A percentile compares a stretch with the other conserved stretches of the same genome.
Evolutionary conservation across 306 rosid species (phyloP).

Genomic region (Spatholobus suberectus): DNA sequence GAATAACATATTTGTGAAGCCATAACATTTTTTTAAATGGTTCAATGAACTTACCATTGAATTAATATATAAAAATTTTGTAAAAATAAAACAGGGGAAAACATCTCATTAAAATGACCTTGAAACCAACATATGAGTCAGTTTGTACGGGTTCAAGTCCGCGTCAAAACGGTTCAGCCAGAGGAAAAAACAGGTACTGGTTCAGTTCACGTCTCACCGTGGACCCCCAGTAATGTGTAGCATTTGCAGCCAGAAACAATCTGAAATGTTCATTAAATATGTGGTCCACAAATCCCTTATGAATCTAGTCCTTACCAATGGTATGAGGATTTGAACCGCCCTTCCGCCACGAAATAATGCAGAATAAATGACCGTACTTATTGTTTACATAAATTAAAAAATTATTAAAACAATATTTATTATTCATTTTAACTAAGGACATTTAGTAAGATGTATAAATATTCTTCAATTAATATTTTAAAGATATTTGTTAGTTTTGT

Average conservation of each 20-base stretch:
- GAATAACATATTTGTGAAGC: background rate
- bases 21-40: background rate
- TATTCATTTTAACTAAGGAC: background rate
- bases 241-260: slow-evolving; percentile 26
- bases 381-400: background rate
- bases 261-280: background rate
- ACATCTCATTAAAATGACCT: background rate
- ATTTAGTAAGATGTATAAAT: background rate
- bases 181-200: background rate
- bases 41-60: background rate
- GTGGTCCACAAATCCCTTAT: background rate
- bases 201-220: slow-evolving; percentile 19
- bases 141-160: background rate
- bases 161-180: slow-evolving; percentile 20
- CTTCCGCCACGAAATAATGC: slow-evolving; percentile 9
- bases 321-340: slow-evolving; percentile 8
- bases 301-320: slow-evolving; percentile 17
- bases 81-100: background rate
- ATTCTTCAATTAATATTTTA: background rate
- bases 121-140: background rate
- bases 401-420: background rate
- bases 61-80: background rate
- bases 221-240: slow-evolving; percentile 1
- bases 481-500: background rate
- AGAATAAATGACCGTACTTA: background rate